Percentiles rank a stretch among this genome's conserved stretches.
Conservation (phyloP, 441 rosid species). For the Geranium incanum region DNA sequence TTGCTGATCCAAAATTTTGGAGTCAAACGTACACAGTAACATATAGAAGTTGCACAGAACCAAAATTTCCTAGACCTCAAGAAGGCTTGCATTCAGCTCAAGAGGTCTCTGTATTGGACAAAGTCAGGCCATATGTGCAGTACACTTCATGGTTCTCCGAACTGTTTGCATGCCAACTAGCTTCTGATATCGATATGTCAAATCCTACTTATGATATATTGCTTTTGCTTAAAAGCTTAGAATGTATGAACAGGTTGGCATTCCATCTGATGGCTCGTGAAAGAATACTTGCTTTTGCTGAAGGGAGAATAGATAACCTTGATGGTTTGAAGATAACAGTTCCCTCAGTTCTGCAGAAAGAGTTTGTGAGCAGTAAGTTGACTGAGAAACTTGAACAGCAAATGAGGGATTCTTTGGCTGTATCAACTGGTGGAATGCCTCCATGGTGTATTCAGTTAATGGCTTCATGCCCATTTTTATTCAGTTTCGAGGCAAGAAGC, state of each 20-base stretch:
- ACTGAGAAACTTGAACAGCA: slow-evolving; percentile 95
- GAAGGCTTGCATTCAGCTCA: slow-evolving; percentile 22
- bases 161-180: slow-evolving; percentile 48
- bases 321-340: slow-evolving; percentile 51
- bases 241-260: slow-evolving; percentile 57
- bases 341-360: slow-evolving; percentile 50
- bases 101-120: slow-evolving; percentile 23
- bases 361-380: slow-evolving; percentile 74
- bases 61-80: slow-evolving; percentile 25
- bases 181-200: slow-evolving; percentile 48
- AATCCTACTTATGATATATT: slow-evolving; percentile 56
- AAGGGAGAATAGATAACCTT: slow-evolving; percentile 53
- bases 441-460: slow-evolving; percentile 84
- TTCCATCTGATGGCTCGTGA: slow-evolving; percentile 63
- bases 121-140: slow-evolving; percentile 24
- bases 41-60: slow-evolving; percentile 43
- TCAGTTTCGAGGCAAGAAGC: slow-evolving; percentile 74
- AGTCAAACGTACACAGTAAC: slow-evolving; percentile 55
- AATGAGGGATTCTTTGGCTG: slow-evolving; percentile 67
- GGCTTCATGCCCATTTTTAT: slow-evolving; percentile 78
- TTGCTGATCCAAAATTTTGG: slow-evolving; percentile 48
- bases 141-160: slow-evolving; percentile 40
- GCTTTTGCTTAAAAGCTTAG: slow-evolving; percentile 70
- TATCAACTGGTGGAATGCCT: slow-evolving; percentile 70
- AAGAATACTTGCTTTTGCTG: slow-evolving; percentile 56